phyloP scores from a whole-genome alignment of 2,329 filamentous ascomycete species.

The Penicillium sp. region DNA sequence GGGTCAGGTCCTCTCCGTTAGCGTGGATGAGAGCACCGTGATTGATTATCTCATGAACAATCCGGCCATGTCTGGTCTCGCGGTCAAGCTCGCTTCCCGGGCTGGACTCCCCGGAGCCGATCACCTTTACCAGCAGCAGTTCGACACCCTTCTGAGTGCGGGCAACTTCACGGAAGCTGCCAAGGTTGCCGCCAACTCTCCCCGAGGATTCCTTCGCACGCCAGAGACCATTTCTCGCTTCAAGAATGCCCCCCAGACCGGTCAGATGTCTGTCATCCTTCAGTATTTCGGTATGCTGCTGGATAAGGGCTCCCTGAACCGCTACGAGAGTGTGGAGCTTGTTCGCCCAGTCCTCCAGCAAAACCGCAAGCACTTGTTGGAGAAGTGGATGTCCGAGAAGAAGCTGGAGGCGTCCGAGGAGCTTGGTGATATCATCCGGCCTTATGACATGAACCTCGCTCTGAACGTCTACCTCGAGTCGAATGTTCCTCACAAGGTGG shows the following conservation, averaged over 20 bases:
- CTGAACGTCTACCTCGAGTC: conserved; percentile 85
- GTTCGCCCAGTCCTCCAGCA: conserved; percentile 88
- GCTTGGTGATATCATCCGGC: conserved; percentile 85
- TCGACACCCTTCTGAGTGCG: conserved; percentile 75
- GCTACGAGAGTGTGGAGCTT: conserved; percentile 88
- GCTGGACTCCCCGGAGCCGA: conserved; percentile 92
- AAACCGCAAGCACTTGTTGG: conserved; percentile 88
- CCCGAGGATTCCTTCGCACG: conserved; percentile 88
- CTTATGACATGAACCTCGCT: conserved; percentile 82
- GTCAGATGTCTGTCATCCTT: conserved; percentile 80
- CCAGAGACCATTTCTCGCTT: conserved; percentile 93
- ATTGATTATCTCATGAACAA: conserved; percentile 95
- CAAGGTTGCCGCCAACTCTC: conserved; percentile 94
- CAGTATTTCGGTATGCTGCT: conserved; percentile 97
- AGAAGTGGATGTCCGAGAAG: conserved; percentile 96
- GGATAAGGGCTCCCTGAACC: conserved; percentile 89
- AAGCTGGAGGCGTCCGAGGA: conserved; percentile 96
- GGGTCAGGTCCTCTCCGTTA: conserved; percentile 91
- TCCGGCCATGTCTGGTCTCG: conserved; percentile 85
- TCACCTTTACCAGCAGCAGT: conserved; percentile 84
- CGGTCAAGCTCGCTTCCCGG: conserved; percentile 91
- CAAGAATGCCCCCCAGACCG: conserved; percentile 71
- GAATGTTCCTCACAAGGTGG: conserved; percentile 86
- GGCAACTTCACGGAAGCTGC: conserved; percentile 84
- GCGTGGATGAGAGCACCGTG: conserved; percentile 83